Conservation (phyloP, 2,329 filamentous ascomycete species). For the Ascosphaera acerosa region DNA sequence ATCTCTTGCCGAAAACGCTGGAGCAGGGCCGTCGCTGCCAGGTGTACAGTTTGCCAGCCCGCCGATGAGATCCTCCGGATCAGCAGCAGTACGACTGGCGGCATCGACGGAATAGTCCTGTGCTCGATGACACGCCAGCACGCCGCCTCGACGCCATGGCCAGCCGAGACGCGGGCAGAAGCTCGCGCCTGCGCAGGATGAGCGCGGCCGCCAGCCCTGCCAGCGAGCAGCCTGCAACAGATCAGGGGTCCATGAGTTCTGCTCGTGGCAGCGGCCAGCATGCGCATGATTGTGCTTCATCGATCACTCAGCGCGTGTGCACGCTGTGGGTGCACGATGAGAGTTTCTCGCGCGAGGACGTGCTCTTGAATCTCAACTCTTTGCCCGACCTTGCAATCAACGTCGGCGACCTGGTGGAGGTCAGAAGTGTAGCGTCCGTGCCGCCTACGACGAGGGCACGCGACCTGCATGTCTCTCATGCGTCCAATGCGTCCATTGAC, state of each 20-base stretch:
- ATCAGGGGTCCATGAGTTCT: slow-evolving; percentile 10
- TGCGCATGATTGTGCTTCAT: slow-evolving; percentile 8
- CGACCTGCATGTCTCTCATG: slow-evolving; percentile 8
- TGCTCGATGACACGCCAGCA: too few species aligned
- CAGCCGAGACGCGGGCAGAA: slow-evolving; percentile 15
- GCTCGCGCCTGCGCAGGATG: slow-evolving; percentile 18
- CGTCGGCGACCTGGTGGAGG: slow-evolving; percentile 45
- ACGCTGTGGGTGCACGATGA: slow-evolving; percentile 41
- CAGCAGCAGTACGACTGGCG: too few species aligned
- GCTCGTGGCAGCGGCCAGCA: slow-evolving; percentile 10
- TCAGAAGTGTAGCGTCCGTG: slow-evolving; percentile 38
- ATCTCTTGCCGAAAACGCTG: too few species aligned
- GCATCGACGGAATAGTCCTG: too few species aligned
- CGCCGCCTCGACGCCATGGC: too few species aligned
- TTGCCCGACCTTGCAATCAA: slow-evolving; percentile 37
- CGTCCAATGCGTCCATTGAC: background rate
- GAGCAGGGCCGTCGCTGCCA: too few species aligned
- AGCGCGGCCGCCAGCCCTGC: slow-evolving; percentile 17
- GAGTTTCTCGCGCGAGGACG: slow-evolving; percentile 49
- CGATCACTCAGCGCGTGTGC: slow-evolving; percentile 15
- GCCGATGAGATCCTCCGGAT: too few species aligned
- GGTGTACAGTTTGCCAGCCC: too few species aligned
- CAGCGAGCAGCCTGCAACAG: slow-evolving; percentile 3
- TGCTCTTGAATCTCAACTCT: slow-evolving; percentile 50
- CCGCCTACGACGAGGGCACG: slow-evolving; percentile 19